These are phyloP conservation scores for Cadophora luteo-olivacea DNA, from an alignment of 2,329 filamentous ascomycete species.

Conservation along the genomic window DNA sequence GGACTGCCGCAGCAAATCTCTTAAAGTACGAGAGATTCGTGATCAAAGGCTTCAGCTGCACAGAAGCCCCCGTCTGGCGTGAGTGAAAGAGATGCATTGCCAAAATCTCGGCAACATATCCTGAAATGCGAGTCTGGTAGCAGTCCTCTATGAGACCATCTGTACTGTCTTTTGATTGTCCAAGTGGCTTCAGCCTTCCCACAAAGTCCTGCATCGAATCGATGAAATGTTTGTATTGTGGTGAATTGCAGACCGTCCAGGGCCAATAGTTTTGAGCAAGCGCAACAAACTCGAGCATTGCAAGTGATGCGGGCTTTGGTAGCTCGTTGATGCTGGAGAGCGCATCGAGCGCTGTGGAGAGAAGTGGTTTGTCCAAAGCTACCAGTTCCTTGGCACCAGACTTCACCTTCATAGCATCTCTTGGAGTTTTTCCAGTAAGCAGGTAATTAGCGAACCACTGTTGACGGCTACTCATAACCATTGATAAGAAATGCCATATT, in stretches of 20 bases:
- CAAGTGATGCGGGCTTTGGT: constrained; percentile 69
- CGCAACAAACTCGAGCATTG: constrained; percentile 85
- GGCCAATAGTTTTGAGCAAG: constrained; percentile 94
- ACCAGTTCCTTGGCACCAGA: constrained; percentile 52
- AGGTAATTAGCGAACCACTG: constrained; percentile 96
- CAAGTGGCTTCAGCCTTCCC: constrained; percentile 59
- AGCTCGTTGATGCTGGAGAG: constrained; percentile 70
- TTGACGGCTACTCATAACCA: constrained; percentile 86
- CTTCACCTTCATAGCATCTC: constrained; percentile 70
- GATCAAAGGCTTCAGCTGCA: constrained; percentile 74
- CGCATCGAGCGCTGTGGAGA: constrained; percentile 75
- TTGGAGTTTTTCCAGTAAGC: constrained; percentile 84
- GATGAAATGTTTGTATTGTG: constrained; percentile 77
- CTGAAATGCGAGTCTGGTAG: constrained; percentile 74
- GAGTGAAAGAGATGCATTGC: constrained; percentile 90
- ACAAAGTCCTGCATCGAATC: constrained; percentile 75
- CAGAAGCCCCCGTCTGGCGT: constrained; percentile 74
- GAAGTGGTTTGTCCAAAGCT: constrained; percentile 64
- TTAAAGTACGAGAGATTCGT: constrained; percentile 81
- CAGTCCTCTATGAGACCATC: constrained; percentile 48
- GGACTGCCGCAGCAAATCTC: constrained; percentile 78
- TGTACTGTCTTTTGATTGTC: constrained; percentile 53
- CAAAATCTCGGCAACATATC: constrained; percentile 84
- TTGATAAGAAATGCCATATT: constrained; percentile 86
- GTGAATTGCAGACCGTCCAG: constrained; percentile 85